phyloP scores from a whole-genome alignment of 768 basidiomycete species.

The Mycena vulgaris region DNA sequence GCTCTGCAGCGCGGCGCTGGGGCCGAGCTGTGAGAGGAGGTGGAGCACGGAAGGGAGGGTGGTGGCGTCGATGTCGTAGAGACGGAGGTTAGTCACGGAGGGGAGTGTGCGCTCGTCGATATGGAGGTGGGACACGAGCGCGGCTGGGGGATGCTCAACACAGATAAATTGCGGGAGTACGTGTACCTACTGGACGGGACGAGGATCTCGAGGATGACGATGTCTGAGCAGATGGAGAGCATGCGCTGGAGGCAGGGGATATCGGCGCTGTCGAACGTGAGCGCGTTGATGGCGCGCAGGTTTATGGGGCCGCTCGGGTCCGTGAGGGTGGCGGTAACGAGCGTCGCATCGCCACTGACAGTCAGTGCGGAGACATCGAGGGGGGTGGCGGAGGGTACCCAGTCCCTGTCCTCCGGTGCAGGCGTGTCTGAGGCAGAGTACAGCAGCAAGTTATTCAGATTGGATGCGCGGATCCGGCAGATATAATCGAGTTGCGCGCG shows the following conservation, averaged over 20 bases:
- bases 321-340: background rate
- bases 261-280: slow-evolving; percentile 21
- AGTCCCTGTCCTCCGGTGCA: slow-evolving; percentile 10
- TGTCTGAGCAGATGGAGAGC: background rate
- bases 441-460: slow-evolving; percentile 6
- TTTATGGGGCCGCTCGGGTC: slow-evolving; percentile 2
- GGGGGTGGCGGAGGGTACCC: background rate
- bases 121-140: background rate
- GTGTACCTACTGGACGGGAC: background rate
- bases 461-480: background rate
- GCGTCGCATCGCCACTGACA: slow-evolving; percentile 12
- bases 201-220: slow-evolving; percentile 15
- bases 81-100: slow-evolving; percentile 7
- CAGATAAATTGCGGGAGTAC: background rate
- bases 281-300: background rate
- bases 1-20: background rate
- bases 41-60: slow-evolving; percentile 7
- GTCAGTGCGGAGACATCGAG: background rate
- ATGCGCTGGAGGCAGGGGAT: slow-evolving; percentile 7
- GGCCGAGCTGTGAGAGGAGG: slow-evolving; percentile 4
- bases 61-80: background rate
- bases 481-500: slow-evolving; percentile 12
- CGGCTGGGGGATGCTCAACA: background rate
- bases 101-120: slow-evolving; percentile 12
- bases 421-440: slow-evolving; percentile 24